Percentiles rank a stretch among this genome's conserved stretches.
Evolutionary conservation across 306 rosid species (phyloP).

Genomic region (Dalbergia cultrata): DNA sequence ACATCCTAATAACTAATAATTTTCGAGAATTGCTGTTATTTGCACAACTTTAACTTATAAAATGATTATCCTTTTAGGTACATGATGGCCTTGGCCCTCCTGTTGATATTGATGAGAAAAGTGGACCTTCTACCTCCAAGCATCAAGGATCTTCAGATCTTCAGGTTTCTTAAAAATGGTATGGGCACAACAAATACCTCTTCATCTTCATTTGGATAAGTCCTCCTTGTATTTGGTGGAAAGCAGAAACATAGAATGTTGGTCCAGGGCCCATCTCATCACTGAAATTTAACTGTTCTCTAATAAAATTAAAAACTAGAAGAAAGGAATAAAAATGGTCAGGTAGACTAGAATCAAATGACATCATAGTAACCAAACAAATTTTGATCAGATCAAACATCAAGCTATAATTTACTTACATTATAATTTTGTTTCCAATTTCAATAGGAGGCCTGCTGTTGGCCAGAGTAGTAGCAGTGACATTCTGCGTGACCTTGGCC

Average conservation of each 20-base stretch:
- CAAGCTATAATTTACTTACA: constrained; percentile 10
- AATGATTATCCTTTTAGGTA: constrained; percentile 62
- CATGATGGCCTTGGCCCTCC: constrained; percentile 73
- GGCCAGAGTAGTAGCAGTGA: constrained; percentile 89
- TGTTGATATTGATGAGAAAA: constrained; percentile 65
- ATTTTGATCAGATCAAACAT: neutral
- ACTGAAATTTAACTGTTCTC: neutral
- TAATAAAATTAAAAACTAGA: neutral
- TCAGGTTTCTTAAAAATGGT: constrained; percentile 89
- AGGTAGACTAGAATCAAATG: neutral
- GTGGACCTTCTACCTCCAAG: constrained; percentile 81
- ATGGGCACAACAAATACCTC: constrained; percentile 13
- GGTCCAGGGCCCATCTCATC: neutral
- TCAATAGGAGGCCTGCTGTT: constrained; percentile 70
- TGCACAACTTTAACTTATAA: constrained; percentile 18
- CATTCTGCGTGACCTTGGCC: constrained; percentile 92
- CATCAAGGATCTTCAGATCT: constrained; percentile 77
- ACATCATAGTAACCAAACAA: neutral
- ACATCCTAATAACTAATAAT: neutral
- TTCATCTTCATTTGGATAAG: neutral
- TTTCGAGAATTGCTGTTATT: constrained; percentile 4
- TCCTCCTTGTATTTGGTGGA: neutral
- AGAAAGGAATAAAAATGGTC: neutral
- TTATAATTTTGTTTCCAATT: neutral
- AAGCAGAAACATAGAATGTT: too few species aligned